phyloP scores from a whole-genome alignment of 1,284 basidiomycete genomes.

The Nidula niveotomentosa region DNA sequence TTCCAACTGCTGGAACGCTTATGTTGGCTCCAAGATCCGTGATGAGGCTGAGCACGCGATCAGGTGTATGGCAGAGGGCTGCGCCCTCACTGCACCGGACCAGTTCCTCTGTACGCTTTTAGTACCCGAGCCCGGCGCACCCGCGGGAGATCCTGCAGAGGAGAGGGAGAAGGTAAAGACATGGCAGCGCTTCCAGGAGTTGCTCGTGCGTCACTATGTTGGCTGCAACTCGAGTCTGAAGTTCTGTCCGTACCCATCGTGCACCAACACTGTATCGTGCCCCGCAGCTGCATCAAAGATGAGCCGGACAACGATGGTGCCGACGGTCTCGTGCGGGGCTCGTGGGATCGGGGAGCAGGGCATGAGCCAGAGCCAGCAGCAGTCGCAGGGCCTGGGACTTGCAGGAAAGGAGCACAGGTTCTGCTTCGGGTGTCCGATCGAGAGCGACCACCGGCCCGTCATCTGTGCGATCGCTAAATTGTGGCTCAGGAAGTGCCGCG shows the following conservation, averaged over 20 bases:
- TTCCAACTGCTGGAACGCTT: conserved; percentile 85
- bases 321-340: conserved; percentile 84
- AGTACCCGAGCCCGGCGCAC: conserved; percentile 21
- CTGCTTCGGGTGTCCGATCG: conserved; percentile 89
- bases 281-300: conserved; percentile 70
- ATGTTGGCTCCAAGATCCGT: conserved; percentile 83
- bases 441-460: conserved; percentile 89
- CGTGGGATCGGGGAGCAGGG: conserved; percentile 34
- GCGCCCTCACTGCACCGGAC: conserved; percentile 76
- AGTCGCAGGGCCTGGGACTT: conserved; percentile 19
- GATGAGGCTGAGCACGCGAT: conserved; percentile 89
- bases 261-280: conserved; percentile 90
- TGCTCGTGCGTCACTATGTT: conserved; percentile 91
- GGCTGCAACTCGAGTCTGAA: conserved; percentile 82
- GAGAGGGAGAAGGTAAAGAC: conserved; percentile 43
- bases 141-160: conserved; percentile 22
- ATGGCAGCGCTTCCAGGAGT: conserved; percentile 77
- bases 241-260: conserved; percentile 90
- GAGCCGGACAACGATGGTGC: conserved; percentile 80
- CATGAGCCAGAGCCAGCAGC: conserved; percentile 25
- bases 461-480: conserved; percentile 87
- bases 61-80: conserved; percentile 93
- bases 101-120: conserved; percentile 50
- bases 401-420: conserved; percentile 66
- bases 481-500: conserved; percentile 97